Percentiles rank a stretch among this genome's conserved stretches.
phyloP scores from a whole-genome alignment of 2,329 filamentous ascomycete species.

The Ophiostoma quercus region DNA sequence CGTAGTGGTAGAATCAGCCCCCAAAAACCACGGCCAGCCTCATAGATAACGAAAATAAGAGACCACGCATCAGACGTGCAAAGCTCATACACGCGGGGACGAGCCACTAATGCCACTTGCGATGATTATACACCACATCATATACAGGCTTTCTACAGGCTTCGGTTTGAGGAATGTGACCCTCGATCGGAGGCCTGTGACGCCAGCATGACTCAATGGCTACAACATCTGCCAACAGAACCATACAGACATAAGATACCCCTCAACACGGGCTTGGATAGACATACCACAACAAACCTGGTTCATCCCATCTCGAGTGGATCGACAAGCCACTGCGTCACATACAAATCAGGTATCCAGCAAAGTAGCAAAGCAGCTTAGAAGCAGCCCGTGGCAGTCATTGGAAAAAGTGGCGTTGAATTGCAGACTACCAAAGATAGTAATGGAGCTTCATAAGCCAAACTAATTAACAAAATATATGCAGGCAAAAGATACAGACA shows the following conservation, averaged over 20 bases:
- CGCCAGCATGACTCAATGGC: constrained; percentile 11
- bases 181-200: neutral
- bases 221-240: neutral
- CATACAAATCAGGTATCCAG: neutral
- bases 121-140: neutral
- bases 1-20: too few species aligned
- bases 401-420: neutral
- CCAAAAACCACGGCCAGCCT: too few species aligned
- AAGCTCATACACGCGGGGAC: neutral
- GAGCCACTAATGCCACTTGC: too few species aligned
- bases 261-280: neutral
- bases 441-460: neutral
- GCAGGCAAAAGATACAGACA: neutral
- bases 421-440: neutral
- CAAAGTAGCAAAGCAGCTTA: neutral
- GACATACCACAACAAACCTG: neutral
- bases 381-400: neutral
- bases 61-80: neutral
- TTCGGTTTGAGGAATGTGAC: neutral
- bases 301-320: neutral
- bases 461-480: neutral
- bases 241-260: neutral
- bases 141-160: neutral
- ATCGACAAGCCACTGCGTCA: constrained; percentile 8
- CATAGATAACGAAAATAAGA: too few species aligned